Evolutionary conservation across 192 early-diverging fungal species (phyloP).

Genomic region (Chytriomyces hyalinus): DNA sequence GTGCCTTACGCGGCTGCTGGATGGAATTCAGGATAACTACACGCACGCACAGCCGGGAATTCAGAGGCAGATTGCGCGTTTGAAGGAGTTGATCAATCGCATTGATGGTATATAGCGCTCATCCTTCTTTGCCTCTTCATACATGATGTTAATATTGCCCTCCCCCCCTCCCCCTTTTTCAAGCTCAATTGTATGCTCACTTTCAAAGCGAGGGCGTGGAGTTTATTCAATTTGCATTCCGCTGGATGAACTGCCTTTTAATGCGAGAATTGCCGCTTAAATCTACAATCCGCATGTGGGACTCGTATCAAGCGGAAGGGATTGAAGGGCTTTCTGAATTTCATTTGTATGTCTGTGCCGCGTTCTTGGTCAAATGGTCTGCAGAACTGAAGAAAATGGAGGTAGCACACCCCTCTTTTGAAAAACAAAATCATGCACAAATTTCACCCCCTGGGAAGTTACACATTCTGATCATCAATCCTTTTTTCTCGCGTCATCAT

Average conservation of each 20-base stretch:
- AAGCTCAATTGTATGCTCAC: conserved; percentile 80
- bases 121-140: background rate
- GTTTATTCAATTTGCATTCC: conserved; percentile 98
- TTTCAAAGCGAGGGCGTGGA: conserved; percentile 88
- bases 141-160: background rate
- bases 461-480: background rate
- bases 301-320: conserved; percentile 94
- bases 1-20: conserved; percentile 93
- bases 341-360: conserved; percentile 98
- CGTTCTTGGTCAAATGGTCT: conserved; percentile 97
- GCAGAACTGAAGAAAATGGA: conserved; percentile 83
- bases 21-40: conserved; percentile 99
- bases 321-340: conserved; percentile 92
- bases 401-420: conserved; percentile 51
- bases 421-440: background rate
- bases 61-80: conserved; percentile 82
- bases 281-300: conserved; percentile 97
- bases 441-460: background rate
- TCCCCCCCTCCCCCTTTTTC: conserved; percentile 13
- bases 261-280: conserved; percentile 92
- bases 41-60: conserved; percentile 97
- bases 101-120: conserved; percentile 73
- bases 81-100: conserved; percentile 89
- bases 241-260: conserved; percentile 99
- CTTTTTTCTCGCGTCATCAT: background rate